Percentiles rank a stretch among this genome's conserved stretches.
These are phyloP conservation scores for Blastobotrys proliferans DNA, from an alignment of 1,139 yeast species.

Conservation along the genomic window DNA sequence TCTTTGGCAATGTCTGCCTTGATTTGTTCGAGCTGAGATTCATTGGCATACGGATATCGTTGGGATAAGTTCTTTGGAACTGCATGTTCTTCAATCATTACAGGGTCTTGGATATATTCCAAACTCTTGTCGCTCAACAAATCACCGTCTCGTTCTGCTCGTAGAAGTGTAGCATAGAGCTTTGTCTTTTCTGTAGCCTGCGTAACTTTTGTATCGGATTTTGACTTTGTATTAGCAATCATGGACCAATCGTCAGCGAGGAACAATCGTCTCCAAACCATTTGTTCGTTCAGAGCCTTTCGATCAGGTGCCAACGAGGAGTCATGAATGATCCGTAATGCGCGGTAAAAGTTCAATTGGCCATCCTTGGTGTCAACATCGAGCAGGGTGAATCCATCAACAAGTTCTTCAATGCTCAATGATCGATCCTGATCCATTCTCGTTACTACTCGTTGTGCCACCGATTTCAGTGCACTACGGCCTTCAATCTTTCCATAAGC, in stretches of 20 bases:
- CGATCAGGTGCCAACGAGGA: constrained; percentile 10
- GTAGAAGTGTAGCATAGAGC: constrained; percentile 35
- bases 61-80: constrained; percentile 3
- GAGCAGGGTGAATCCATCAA: constrained; percentile 55
- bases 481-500: background rate
- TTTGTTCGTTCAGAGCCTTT: constrained; percentile 34
- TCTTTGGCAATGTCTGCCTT: constrained; percentile 15
- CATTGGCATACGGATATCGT: constrained; percentile 25
- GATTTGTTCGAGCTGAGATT: constrained; percentile 15
- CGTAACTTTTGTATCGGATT: constrained; percentile 45
- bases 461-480: constrained; percentile 14
- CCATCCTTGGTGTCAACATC: constrained; percentile 35
- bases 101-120: constrained; percentile 9
- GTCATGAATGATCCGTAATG: constrained; percentile 40
- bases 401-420: constrained; percentile 45
- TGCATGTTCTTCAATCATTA: background rate
- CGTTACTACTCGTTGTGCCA: constrained; percentile 34
- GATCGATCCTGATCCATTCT: constrained; percentile 41
- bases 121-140: constrained; percentile 4
- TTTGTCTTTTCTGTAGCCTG: constrained; percentile 42
- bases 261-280: constrained; percentile 63
- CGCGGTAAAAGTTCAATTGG: constrained; percentile 38
- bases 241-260: constrained; percentile 56
- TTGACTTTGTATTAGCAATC: constrained; percentile 40
- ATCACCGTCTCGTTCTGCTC: constrained; percentile 5